phyloP scores from a whole-genome alignment of 768 basidiomycete species.

The Russula abietina region DNA sequence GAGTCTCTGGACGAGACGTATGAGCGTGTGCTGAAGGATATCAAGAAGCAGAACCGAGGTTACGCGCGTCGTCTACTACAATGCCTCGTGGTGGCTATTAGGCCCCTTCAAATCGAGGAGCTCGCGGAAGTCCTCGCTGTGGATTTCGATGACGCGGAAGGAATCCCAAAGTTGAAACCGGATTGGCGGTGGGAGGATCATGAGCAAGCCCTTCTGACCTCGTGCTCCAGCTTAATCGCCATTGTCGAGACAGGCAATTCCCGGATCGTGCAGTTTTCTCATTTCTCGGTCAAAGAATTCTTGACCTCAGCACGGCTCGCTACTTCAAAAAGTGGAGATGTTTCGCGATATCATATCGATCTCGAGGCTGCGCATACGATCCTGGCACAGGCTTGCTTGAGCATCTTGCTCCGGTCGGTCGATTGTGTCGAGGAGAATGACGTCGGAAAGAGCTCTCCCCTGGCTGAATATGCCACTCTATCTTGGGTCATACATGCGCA shows the following conservation, averaged over 20 bases:
- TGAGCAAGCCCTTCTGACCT: background rate
- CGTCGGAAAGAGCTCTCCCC: background rate
- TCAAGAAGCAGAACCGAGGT: background rate
- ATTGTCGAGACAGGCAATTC: background rate
- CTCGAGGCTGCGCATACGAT: background rate
- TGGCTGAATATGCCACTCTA: background rate
- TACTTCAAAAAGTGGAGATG: background rate
- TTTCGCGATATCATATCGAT: background rate
- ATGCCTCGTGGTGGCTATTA: slow-evolving; percentile 2
- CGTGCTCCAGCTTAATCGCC: background rate
- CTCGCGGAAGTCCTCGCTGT: slow-evolving; percentile 6
- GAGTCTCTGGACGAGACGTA: background rate
- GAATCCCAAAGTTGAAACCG: background rate
- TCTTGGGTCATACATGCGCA: background rate
- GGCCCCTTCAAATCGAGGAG: slow-evolving; percentile 1
- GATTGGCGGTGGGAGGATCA: background rate
- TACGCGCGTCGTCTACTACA: slow-evolving; percentile 5
- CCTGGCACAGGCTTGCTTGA: background rate
- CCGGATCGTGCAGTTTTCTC: slow-evolving; percentile 1
- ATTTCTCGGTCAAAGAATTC: slow-evolving; percentile 6
- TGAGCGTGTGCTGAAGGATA: slow-evolving; percentile 2
- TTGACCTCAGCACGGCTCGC: background rate
- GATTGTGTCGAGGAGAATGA: background rate
- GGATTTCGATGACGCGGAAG: background rate
- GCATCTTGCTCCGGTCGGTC: background rate